Percentiles rank a stretch among this genome's conserved stretches.
phyloP scores from a whole-genome alignment of 2,329 filamentous ascomycete genomes.

The Pseudonectria foliicola region DNA sequence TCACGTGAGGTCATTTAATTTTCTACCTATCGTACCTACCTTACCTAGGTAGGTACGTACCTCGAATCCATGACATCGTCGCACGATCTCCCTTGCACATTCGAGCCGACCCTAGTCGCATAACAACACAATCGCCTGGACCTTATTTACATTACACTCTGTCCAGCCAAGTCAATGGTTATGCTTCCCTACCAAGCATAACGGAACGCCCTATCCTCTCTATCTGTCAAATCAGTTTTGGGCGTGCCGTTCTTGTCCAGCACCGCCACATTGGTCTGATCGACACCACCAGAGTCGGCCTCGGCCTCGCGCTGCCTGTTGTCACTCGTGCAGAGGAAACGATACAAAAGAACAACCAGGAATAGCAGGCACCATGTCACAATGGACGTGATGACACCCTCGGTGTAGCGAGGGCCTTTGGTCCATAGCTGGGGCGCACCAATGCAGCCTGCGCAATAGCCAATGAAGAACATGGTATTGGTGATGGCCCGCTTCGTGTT shows the following conservation, averaged over 20 bases:
- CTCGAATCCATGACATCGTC: too few relatives aligned
- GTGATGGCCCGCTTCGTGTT: conserved; percentile 43
- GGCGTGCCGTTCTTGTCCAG: conserved; percentile 5
- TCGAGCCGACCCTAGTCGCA: too few relatives aligned
- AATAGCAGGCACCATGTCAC: neutral
- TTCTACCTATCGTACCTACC: too few relatives aligned
- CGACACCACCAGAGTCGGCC: neutral
- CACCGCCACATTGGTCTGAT: conserved; percentile 1
- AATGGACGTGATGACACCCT: conserved; percentile 35
- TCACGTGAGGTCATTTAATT: too few relatives aligned
- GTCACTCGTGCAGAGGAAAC: conserved; percentile 1
- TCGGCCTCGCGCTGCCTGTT: conserved; percentile 5
- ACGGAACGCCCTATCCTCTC: conserved; percentile 5
- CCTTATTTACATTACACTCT: too few relatives aligned
- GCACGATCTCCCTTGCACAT: too few relatives aligned
- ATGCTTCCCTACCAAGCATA: conserved; percentile 1
- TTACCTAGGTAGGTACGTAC: too few relatives aligned
- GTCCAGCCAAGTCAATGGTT: too few relatives aligned
- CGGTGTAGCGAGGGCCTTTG: conserved; percentile 34
- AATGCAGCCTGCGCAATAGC: conserved; percentile 31
- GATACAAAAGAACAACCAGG: conserved; percentile 1
- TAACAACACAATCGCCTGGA: too few relatives aligned
- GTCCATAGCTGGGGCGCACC: conserved; percentile 42
- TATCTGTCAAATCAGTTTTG: conserved; percentile 6
- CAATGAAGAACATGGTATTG: conserved; percentile 43